Evolutionary conservation across 805 yeast genomes (phyloP).

Genomic region (Candida pseudofarinosa): DNA sequence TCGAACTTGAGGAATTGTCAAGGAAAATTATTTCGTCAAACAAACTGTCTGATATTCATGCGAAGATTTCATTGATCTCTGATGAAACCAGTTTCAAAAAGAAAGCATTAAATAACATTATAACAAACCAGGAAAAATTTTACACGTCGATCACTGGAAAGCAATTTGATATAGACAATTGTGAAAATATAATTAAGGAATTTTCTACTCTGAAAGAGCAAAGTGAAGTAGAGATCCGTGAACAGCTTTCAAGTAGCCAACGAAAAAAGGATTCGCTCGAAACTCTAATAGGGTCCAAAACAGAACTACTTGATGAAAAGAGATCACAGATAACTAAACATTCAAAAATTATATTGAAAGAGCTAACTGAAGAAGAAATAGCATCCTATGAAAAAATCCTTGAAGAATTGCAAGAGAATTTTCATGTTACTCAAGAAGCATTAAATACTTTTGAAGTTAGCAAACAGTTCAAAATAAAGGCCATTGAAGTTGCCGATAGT

Average conservation of each 20-base stretch:
- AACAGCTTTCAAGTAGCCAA: not conserved
- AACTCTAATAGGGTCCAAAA: constrained; percentile 1
- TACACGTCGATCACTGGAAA: constrained; percentile 16
- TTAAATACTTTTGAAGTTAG: constrained; percentile 68
- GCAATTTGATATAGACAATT: constrained; percentile 11
- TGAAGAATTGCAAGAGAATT: constrained; percentile 57
- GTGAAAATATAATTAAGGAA: constrained; percentile 9
- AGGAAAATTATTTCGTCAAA: constrained; percentile 48
- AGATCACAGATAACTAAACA: constrained; percentile 5
- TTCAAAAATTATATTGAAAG: constrained; percentile 17
- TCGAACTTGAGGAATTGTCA: constrained; percentile 48
- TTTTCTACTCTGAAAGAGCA: not conserved
- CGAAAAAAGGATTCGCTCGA: constrained; percentile 1
- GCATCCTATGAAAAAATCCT: constrained; percentile 49
- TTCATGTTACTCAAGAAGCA: constrained; percentile 58
- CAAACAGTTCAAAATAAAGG: constrained; percentile 63
- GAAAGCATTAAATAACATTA: constrained; percentile 22
- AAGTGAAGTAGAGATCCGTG: not conserved
- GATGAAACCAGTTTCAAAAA: constrained; percentile 35
- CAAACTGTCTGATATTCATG: constrained; percentile 55
- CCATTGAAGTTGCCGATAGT: constrained; percentile 56
- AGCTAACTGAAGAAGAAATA: constrained; percentile 35
- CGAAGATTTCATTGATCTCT: constrained; percentile 45
- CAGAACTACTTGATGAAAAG: not conserved
- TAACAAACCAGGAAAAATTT: constrained; percentile 15